A percentile compares a stretch with the other conserved stretches of the same genome.
These are phyloP conservation scores for Pichia thaimueangensis DNA, from an alignment of 805 yeast species.

Conservation along the genomic window DNA sequence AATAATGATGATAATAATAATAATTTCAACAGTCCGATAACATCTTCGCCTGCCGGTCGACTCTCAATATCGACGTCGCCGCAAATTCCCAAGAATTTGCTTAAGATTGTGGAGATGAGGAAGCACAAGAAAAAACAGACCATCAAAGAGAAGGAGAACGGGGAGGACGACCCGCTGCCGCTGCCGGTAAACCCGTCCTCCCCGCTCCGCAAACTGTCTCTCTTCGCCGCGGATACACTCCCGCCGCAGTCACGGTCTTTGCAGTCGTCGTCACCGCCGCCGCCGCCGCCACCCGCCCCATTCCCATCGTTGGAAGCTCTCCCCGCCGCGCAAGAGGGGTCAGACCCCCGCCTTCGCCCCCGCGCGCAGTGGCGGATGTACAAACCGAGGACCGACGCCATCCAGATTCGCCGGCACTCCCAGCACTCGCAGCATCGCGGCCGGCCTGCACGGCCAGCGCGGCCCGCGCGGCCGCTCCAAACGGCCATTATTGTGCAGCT, in stretches of 20 bases:
- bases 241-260: background rate
- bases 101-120: slow-evolving; percentile 47
- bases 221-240: background rate
- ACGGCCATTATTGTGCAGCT: slow-evolving; percentile 27
- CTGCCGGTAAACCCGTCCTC: background rate
- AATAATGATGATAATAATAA: too few relatives aligned
- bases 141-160: background rate
- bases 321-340: background rate
- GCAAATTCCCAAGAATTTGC: slow-evolving; percentile 56
- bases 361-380: slow-evolving; percentile 1
- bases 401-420: background rate
- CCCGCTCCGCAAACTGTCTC: background rate
- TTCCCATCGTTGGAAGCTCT: background rate
- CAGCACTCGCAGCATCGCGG: background rate
- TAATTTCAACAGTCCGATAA: background rate
- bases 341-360: background rate
- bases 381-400: background rate
- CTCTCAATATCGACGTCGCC: slow-evolving; percentile 58
- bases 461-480: slow-evolving; percentile 1
- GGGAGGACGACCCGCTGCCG: background rate
- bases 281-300: background rate
- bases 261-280: background rate
- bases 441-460: background rate
- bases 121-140: slow-evolving; percentile 17
- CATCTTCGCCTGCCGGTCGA: slow-evolving; percentile 12